These are phyloP conservation scores for Obba rivulosa DNA, from an alignment of 768 basidiomycete species.

Conservation along the genomic window DNA sequence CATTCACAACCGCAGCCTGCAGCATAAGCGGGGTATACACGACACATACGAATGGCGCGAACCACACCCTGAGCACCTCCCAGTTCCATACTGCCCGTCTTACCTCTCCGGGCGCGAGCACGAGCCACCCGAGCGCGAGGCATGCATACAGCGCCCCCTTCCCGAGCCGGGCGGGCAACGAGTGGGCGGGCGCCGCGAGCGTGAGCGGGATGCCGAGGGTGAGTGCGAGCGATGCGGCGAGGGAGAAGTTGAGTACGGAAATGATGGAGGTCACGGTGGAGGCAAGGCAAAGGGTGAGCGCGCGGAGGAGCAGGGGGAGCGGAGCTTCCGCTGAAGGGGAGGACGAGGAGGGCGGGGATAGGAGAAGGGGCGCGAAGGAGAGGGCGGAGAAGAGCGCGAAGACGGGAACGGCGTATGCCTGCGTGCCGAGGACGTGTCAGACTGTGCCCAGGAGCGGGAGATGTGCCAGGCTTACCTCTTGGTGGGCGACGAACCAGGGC, in stretches of 20 bases:
- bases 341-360: background rate
- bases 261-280: constrained; percentile 84
- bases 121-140: constrained; percentile 57
- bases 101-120: constrained; percentile 40
- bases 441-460: too few relatives aligned
- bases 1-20: constrained; percentile 60
- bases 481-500: constrained; percentile 37
- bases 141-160: constrained; percentile 35
- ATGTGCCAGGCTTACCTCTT: constrained; percentile 36
- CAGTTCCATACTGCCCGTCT: constrained; percentile 63
- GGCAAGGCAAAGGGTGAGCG: constrained; percentile 74
- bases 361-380: background rate
- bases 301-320: constrained; percentile 50
- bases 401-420: background rate
- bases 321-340: constrained; percentile 6
- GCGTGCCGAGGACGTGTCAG: too few relatives aligned
- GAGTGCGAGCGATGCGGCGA: constrained; percentile 68
- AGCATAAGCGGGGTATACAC: constrained; percentile 71
- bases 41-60: constrained; percentile 76
- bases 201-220: constrained; percentile 61
- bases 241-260: constrained; percentile 89
- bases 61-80: constrained; percentile 78
- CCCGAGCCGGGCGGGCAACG: constrained; percentile 21
- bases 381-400: constrained; percentile 3
- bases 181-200: constrained; percentile 32